Percentiles rank a stretch among this genome's conserved stretches.
Conservation (phyloP, 495 filamentous ascomycete genomes). For the Astrothelium subdiscretum region DNA sequence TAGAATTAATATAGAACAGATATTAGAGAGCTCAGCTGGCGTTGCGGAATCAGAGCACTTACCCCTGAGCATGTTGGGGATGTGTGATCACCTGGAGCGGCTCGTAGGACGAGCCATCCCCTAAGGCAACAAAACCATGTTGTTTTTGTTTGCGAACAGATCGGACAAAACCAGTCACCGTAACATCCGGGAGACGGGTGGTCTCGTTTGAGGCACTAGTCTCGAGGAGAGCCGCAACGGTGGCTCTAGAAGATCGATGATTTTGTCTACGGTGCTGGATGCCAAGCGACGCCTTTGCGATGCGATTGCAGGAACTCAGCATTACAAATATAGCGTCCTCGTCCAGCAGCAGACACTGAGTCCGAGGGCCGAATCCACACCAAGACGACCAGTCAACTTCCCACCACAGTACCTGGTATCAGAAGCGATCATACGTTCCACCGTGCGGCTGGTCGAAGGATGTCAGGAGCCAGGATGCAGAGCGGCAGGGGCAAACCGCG, state of each 20-base stretch:
- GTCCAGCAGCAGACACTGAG: background rate
- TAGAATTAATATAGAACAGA: constrained; percentile 22
- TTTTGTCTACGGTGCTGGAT: background rate
- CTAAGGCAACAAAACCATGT: constrained; percentile 68
- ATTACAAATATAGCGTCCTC: background rate
- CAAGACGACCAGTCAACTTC: background rate
- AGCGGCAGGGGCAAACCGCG: background rate
- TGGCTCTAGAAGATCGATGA: constrained; percentile 3
- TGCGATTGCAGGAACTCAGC: background rate
- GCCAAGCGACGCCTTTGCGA: background rate
- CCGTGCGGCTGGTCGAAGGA: background rate
- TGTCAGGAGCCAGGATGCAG: background rate
- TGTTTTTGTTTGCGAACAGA: constrained; percentile 80
- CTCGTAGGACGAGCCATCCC: constrained; percentile 74
- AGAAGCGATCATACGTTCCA: constrained; percentile 1
- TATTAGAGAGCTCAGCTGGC: constrained; percentile 4
- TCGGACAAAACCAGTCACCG: constrained; percentile 67
- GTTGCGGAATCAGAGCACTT: constrained; percentile 27
- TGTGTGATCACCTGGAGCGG: constrained; percentile 74
- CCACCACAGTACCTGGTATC: background rate
- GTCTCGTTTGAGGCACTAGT: background rate
- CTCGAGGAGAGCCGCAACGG: constrained; percentile 10
- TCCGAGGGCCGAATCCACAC: background rate
- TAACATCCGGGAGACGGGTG: constrained; percentile 19
- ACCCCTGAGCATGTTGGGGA: constrained; percentile 67